Conservation (phyloP, 106 monocot species). For the Narthecium ossifragum region DNA sequence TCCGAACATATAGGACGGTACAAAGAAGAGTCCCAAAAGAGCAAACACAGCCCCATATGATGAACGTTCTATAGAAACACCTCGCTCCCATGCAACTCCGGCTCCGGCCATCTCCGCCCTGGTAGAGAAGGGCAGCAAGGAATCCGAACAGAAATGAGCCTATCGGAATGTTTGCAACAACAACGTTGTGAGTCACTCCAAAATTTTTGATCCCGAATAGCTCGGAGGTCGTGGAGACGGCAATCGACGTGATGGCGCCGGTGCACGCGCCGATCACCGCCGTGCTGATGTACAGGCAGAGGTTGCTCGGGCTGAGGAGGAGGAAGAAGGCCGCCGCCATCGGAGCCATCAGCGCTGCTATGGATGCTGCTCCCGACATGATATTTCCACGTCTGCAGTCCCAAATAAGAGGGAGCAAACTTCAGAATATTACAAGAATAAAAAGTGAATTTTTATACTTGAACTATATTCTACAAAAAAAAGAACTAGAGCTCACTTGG, state of each 20-base stretch:
- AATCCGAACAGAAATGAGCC: constrained; percentile 23
- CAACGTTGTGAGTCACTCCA: constrained; percentile 19
- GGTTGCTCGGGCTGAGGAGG: background rate
- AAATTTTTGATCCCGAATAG: constrained; percentile 19
- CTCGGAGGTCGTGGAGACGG: constrained; percentile 17
- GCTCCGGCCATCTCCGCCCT: background rate
- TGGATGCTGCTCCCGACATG: constrained; percentile 1
- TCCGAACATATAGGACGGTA: constrained; percentile 1
- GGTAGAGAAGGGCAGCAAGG: constrained; percentile 16
- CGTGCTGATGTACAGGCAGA: constrained; percentile 8
- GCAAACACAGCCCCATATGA: constrained; percentile 15
- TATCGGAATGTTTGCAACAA: constrained; percentile 19
- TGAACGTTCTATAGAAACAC: constrained; percentile 8
- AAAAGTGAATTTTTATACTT: too few species aligned
- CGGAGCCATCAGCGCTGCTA: constrained; percentile 12
- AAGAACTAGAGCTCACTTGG: background rate
- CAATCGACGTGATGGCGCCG: constrained; percentile 20
- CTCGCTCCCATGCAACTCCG: background rate
- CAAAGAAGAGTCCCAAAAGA: constrained; percentile 11
- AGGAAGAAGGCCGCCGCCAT: constrained; percentile 22
- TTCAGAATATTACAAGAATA: too few species aligned
- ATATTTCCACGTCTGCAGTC: background rate
- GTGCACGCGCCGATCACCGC: constrained; percentile 11
- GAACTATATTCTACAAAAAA: background rate
- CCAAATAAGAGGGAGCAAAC: too few species aligned